Evolutionary conservation across 2,329 filamentous ascomycete species (phyloP).

Genomic region (Beauveria sp.): DNA sequence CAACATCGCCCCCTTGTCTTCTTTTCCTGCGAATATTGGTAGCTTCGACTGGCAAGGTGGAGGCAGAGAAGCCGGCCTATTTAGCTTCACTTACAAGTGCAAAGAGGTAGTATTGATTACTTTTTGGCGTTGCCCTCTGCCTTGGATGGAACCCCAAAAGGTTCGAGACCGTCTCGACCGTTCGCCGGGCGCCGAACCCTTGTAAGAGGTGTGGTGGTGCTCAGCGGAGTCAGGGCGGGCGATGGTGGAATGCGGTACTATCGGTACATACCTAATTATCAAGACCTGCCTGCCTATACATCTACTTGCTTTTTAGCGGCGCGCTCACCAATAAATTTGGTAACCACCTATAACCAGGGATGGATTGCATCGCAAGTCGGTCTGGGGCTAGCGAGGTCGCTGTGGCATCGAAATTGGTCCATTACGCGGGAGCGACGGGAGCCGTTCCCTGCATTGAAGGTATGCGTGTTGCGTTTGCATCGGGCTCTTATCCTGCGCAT

Average conservation of each 20-base stretch:
- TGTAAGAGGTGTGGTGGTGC: neutral
- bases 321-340: neutral
- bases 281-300: too few relatives aligned
- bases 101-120: neutral
- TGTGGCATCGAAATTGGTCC: conserved; percentile 1
- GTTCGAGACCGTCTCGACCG: conserved; percentile 6
- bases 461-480: neutral
- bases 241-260: neutral
- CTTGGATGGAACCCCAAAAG: neutral
- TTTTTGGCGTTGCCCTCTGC: neutral
- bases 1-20: neutral
- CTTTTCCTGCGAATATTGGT: neutral
- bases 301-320: neutral
- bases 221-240: neutral
- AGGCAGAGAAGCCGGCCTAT: neutral
- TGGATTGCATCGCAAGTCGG: too few relatives aligned
- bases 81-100: neutral
- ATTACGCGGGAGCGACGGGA: neutral
- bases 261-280: neutral
- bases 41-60: neutral
- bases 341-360: neutral
- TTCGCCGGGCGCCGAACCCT: conserved; percentile 4
- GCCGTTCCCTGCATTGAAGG: neutral
- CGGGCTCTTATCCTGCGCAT: neutral
- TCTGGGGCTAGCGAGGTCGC: neutral